Conservation (phyloP, 306 rosid genomes). For the Prunus kanzakura region DNA sequence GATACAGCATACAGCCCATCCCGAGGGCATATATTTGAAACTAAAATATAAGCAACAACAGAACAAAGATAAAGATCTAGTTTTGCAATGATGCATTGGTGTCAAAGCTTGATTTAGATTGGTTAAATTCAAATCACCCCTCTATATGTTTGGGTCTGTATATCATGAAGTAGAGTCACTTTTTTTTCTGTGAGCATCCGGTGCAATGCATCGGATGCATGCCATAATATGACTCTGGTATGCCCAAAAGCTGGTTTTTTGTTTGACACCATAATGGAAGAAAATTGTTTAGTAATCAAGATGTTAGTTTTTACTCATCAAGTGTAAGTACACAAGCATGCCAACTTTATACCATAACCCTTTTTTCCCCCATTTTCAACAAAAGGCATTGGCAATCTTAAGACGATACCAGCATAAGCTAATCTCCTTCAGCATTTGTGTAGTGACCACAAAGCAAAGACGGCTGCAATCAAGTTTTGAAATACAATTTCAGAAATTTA, state of each 20-base stretch:
- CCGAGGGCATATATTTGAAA: background rate
- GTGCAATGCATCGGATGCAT: background rate
- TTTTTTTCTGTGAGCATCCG: background rate
- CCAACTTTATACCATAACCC: background rate
- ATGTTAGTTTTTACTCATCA: background rate
- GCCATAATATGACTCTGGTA: no score
- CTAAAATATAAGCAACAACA: background rate
- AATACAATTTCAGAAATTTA: background rate
- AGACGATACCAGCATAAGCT: no score
- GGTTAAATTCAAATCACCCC: background rate
- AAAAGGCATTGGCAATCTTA: background rate
- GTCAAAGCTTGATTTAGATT: conserved; percentile 2
- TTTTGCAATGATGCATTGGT: conserved; percentile 6
- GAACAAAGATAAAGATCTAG: background rate
- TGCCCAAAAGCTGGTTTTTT: no score
- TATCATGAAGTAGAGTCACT: no score
- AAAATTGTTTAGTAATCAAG: background rate
- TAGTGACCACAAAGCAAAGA: background rate
- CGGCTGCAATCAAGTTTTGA: background rate
- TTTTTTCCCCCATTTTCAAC: background rate
- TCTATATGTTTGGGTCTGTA: background rate
- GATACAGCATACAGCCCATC: no score
- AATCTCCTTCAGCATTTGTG: no score
- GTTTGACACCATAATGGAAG: no score
- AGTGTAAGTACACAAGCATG: background rate